Conservation (phyloP, 306 rosid genomes). For the Oxytropis ochrocephala region DNA sequence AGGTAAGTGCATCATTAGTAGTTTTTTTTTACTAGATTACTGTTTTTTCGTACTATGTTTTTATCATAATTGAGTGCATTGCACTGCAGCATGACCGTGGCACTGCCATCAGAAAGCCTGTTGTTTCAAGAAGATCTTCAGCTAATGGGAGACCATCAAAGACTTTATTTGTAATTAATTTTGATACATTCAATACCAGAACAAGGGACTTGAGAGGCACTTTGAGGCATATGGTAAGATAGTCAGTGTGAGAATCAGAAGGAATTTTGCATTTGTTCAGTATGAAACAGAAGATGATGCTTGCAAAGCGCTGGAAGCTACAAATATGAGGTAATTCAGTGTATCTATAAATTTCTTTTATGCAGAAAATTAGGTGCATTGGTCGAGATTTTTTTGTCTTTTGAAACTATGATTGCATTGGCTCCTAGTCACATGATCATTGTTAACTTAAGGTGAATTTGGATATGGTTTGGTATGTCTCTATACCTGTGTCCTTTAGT, state of each 20-base stretch:
- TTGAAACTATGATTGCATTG: not conserved
- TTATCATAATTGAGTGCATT: not conserved
- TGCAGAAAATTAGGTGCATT: not conserved
- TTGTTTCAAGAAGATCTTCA: constrained; percentile 70
- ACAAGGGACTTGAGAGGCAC: constrained; percentile 94
- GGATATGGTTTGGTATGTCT: constrained; percentile 1
- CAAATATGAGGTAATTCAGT: constrained; percentile 70
- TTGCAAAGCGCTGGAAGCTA: constrained; percentile 78
- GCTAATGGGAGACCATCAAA: constrained; percentile 72
- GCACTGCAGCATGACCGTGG: constrained; percentile 79
- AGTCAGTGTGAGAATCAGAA: constrained; percentile 80
- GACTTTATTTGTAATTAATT: constrained; percentile 90
- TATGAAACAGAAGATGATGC: constrained; percentile 95
- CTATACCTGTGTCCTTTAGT: not conserved
- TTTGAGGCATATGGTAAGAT: constrained; percentile 95
- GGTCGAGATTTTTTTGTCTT: not conserved
- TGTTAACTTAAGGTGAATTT: not conserved
- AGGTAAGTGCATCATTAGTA: constrained; percentile 37
- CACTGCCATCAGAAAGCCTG: constrained; percentile 55
- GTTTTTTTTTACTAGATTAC: not conserved
- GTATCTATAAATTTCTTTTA: not conserved
- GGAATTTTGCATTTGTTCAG: constrained; percentile 95
- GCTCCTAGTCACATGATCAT: not conserved
- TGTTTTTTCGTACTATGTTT: constrained; percentile 2
- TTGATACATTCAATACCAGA: constrained; percentile 85